These are phyloP conservation scores for Curvularia spicifera DNA, from an alignment of 2,329 filamentous ascomycete species.

Conservation along the genomic window DNA sequence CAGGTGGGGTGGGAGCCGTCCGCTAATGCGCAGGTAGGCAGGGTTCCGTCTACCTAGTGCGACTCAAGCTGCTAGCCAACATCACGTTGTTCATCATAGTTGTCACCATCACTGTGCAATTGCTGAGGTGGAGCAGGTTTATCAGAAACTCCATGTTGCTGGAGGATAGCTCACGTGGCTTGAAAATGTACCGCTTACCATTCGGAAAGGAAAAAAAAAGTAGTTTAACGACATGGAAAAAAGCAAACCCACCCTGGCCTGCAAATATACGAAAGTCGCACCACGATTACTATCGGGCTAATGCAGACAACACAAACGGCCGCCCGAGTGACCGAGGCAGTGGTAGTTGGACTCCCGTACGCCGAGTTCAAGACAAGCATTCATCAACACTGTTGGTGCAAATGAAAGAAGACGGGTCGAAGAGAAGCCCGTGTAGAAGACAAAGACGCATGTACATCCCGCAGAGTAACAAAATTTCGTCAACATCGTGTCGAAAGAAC, in stretches of 20 bases:
- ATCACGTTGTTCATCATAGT: background rate
- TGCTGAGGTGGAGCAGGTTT: background rate
- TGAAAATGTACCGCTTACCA: constrained; percentile 18
- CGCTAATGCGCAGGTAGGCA: constrained; percentile 24
- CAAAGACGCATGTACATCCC: constrained; percentile 13
- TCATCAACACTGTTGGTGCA: constrained; percentile 10
- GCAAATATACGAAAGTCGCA: constrained; percentile 17
- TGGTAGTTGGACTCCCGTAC: constrained; percentile 30
- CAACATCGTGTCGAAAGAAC: constrained; percentile 8
- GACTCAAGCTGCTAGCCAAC: constrained; percentile 2
- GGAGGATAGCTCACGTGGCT: constrained; percentile 6
- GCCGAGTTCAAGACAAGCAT: constrained; percentile 22
- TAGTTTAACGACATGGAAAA: constrained; percentile 11
- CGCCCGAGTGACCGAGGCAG: constrained; percentile 27
- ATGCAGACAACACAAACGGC: constrained; percentile 22
- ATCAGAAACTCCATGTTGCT: constrained; percentile 19
- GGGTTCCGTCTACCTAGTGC: constrained; percentile 11
- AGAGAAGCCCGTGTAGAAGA: constrained; percentile 2
- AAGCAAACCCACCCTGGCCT: constrained; percentile 15
- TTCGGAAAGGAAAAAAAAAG: constrained; percentile 3
- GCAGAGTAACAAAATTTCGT: constrained; percentile 16
- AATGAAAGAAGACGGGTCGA: constrained; percentile 8
- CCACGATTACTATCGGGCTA: constrained; percentile 19
- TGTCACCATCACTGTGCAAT: background rate
- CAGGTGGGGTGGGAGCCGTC: constrained; percentile 20